phyloP scores from a whole-genome alignment of 192 early-diverging fungal genomes.

The Rhizoclosmatium globosum region DNA sequence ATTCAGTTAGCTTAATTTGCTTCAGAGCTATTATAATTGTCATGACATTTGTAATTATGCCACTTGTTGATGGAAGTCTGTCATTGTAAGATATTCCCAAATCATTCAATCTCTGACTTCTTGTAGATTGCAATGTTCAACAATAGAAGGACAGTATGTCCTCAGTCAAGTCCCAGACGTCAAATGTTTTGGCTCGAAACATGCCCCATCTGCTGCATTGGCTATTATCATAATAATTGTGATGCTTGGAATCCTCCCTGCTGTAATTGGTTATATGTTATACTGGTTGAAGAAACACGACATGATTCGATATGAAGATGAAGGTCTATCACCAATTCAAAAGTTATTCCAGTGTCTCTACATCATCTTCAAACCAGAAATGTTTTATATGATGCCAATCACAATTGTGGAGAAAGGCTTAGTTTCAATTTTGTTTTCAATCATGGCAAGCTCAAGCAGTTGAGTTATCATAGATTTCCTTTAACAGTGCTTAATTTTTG shows the following conservation, averaged over 20 bases:
- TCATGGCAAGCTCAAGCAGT: not conserved
- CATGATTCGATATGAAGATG: conserved; percentile 12
- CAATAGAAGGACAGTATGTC: not conserved
- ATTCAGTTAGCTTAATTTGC: conserved; percentile 22
- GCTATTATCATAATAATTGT: conserved; percentile 23
- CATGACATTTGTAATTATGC: conserved; percentile 29
- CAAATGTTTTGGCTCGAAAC: conserved; percentile 1
- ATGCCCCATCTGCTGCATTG: conserved; percentile 14
- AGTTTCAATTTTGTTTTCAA: conserved; percentile 18
- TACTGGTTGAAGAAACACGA: not conserved
- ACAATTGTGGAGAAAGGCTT: conserved; percentile 23
- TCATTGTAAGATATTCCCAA: not conserved
- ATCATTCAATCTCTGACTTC: not conserved
- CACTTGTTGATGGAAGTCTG: conserved; percentile 22
- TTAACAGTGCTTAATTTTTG: not conserved
- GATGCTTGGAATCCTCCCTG: conserved; percentile 1
- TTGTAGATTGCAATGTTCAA: conserved; percentile 23
- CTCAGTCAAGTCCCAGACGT: not conserved
- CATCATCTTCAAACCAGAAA: conserved; percentile 22
- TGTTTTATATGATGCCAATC: conserved; percentile 11
- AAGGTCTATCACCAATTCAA: conserved; percentile 4
- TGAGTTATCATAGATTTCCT: not conserved
- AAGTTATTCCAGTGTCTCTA: conserved; percentile 24
- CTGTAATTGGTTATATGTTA: not conserved
- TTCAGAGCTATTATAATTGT: conserved; percentile 5